These are phyloP conservation scores for Talaromyces marneffei DNA, from an alignment of 2,329 filamentous ascomycete species.

Conservation along the genomic window DNA sequence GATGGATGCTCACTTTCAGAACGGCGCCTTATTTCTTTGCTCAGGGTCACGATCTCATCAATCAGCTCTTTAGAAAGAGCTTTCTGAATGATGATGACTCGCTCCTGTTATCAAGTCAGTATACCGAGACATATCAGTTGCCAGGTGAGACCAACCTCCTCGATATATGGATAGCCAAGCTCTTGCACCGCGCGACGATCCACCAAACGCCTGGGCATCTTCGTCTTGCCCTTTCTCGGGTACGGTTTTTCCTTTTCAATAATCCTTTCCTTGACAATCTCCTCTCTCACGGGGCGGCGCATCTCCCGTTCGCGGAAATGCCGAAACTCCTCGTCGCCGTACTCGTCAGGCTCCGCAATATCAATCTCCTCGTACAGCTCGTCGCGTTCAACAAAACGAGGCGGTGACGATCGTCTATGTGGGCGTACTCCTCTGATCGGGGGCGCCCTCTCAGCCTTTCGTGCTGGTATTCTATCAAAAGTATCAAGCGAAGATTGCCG, in stretches of 20 bases:
- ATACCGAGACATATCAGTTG: not conserved
- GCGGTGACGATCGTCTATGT: conserved; percentile 43
- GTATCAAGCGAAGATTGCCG: conserved; percentile 87
- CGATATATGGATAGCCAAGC: conserved; percentile 76
- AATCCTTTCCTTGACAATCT: conserved; percentile 27
- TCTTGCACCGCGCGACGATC: conserved; percentile 76
- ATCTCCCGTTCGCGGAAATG: conserved; percentile 55
- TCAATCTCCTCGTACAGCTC: conserved; percentile 58
- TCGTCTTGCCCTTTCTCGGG: conserved; percentile 81
- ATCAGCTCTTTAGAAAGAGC: conserved; percentile 87
- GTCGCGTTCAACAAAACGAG: conserved; percentile 52
- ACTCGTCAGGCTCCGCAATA: conserved; percentile 61
- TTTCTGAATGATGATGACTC: conserved; percentile 72
- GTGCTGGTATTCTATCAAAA: conserved; percentile 68
- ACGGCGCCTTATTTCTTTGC: conserved; percentile 53
- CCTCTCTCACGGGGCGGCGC: conserved; percentile 31
- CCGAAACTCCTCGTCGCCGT: conserved; percentile 67
- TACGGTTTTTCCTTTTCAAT: conserved; percentile 48
- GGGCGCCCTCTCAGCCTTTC: conserved; percentile 42
- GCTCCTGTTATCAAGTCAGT: conserved; percentile 51
- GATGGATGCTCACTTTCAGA: conserved; percentile 25
- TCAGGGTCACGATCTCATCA: conserved; percentile 77
- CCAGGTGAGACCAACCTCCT: conserved; percentile 57
- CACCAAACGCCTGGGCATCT: conserved; percentile 74
- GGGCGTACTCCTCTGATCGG: not conserved